Evolutionary conservation across 176 grass and related monocot genomes (phyloP).

Genomic region (Ensete ventricosum): DNA sequence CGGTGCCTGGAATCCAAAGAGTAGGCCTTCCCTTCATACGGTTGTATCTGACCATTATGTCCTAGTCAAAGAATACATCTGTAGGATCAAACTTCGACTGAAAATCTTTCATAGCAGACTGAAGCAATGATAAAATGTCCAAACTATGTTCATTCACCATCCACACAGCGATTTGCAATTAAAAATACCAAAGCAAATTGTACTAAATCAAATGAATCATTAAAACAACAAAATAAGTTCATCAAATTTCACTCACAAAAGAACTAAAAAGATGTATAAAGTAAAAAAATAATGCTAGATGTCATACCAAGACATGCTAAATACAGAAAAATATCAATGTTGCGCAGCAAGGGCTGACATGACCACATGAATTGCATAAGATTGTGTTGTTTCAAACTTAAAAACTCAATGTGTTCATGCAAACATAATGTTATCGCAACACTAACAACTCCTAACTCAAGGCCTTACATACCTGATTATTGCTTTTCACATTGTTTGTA

Average conservation of each 20-base stretch:
- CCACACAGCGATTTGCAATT: not conserved
- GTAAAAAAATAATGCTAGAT: no score
- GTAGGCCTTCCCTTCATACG: constrained; percentile 94
- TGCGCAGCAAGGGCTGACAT: no score
- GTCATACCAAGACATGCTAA: no score
- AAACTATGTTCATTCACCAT: not conserved
- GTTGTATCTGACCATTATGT: constrained; percentile 96
- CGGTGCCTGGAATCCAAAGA: constrained; percentile 94
- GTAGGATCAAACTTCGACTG: constrained; percentile 4
- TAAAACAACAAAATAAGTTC: not conserved
- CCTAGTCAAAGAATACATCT: constrained; percentile 46
- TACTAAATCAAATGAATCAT: not conserved
- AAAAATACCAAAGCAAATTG: not conserved
- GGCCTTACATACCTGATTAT: no score
- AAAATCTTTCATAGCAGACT: constrained; percentile 8
- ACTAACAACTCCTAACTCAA: no score
- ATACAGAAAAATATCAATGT: no score
- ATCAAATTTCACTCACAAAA: not conserved
- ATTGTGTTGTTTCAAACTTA: no score
- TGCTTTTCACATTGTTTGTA: no score
- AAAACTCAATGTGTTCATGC: no score
- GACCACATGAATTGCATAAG: no score
- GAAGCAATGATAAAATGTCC: not conserved
- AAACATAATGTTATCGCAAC: no score
- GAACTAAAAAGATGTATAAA: no score